Evolutionary conservation across 2,329 filamentous ascomycete species (phyloP).

Genomic region (Cladosporium phlei): DNA sequence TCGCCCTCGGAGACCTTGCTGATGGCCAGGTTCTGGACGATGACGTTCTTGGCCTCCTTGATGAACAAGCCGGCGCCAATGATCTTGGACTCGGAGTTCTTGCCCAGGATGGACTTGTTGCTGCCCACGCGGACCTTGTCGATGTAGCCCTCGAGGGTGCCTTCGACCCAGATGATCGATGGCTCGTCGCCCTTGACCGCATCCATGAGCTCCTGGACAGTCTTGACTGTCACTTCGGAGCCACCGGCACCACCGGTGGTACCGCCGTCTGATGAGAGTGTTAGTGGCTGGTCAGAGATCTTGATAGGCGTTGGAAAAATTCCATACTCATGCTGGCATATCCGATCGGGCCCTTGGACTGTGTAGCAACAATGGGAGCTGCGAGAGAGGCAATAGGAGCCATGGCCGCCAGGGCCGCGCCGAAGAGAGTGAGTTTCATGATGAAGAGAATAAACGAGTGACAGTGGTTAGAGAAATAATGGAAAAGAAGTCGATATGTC

Average conservation of each 20-base stretch:
- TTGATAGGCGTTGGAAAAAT: too few relatives aligned
- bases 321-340: too few relatives aligned
- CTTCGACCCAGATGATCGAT: constrained; percentile 45
- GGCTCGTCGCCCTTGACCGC: constrained; percentile 31
- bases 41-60: constrained; percentile 49
- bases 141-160: constrained; percentile 40
- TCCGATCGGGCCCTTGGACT: not conserved
- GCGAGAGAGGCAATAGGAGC: constrained; percentile 20
- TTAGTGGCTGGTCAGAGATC: constrained; percentile 18
- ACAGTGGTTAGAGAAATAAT: not conserved
- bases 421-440: constrained; percentile 6
- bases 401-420: constrained; percentile 27
- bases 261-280: constrained; percentile 23
- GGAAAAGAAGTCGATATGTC: not conserved
- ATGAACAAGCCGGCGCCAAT: constrained; percentile 46
- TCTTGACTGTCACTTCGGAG: constrained; percentile 43
- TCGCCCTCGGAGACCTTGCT: constrained; percentile 42
- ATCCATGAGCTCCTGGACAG: constrained; percentile 38
- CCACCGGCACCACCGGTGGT: constrained; percentile 47
- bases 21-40: constrained; percentile 54
- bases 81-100: constrained; percentile 40
- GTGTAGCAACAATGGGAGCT: constrained; percentile 14
- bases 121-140: constrained; percentile 42
- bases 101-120: constrained; percentile 51
- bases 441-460: not conserved